Conservation (phyloP, 2,329 filamentous ascomycete species). For the Botrytis pseudocinerea region DNA sequence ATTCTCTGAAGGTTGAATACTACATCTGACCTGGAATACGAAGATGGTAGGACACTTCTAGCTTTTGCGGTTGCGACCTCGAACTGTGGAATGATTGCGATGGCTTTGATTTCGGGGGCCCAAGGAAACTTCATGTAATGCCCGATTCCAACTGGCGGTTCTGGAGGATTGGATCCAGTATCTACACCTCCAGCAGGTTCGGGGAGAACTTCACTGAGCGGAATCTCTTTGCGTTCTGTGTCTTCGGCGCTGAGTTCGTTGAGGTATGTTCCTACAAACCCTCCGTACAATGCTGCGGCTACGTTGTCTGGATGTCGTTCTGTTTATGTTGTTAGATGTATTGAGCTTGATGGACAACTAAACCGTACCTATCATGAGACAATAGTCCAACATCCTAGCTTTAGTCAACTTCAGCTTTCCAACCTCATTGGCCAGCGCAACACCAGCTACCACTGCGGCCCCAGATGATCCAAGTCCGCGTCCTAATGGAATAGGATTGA, state of each 20-base stretch:
- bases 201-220: slow-evolving; percentile 88
- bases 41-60: slow-evolving; percentile 76
- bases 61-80: slow-evolving; percentile 94
- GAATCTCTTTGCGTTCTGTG: slow-evolving; percentile 87
- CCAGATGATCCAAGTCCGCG: slow-evolving; percentile 93
- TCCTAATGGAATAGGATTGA: slow-evolving; percentile 91
- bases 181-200: slow-evolving; percentile 87
- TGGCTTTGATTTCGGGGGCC: slow-evolving; percentile 92
- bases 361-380: slow-evolving; percentile 82
- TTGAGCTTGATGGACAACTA: background rate
- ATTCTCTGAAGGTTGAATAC: slow-evolving; percentile 94
- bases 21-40: slow-evolving; percentile 79
- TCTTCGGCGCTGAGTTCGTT: slow-evolving; percentile 90
- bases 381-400: slow-evolving; percentile 89
- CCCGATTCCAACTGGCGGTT: slow-evolving; percentile 88
- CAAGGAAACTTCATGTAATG: slow-evolving; percentile 96
- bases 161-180: slow-evolving; percentile 81
- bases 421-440: slow-evolving; percentile 88
- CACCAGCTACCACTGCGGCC: slow-evolving; percentile 91
- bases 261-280: slow-evolving; percentile 94
- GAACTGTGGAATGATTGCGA: slow-evolving; percentile 94
- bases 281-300: slow-evolving; percentile 90
- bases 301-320: slow-evolving; percentile 93
- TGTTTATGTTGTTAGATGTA: slow-evolving; percentile 37
- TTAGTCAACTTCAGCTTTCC: slow-evolving; percentile 75